These are phyloP conservation scores for Penicillium crystallinum DNA, from an alignment of 495 filamentous ascomycete species.

Conservation along the genomic window DNA sequence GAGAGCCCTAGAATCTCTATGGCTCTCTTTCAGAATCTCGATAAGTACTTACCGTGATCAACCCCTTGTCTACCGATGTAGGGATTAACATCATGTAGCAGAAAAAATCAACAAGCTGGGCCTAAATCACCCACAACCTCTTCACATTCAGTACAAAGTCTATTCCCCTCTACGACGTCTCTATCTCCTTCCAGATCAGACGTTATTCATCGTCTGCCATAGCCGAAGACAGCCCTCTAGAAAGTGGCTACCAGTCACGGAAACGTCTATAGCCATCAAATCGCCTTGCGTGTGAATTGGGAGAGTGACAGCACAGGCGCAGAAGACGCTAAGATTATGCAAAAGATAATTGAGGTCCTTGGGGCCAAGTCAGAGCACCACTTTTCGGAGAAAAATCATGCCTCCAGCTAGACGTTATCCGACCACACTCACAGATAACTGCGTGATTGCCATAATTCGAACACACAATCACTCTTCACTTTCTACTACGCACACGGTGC, in stretches of 20 bases:
- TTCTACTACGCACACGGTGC: neutral
- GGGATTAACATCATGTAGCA: neutral
- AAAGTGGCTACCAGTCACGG: neutral
- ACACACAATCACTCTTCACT: neutral
- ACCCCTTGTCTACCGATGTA: neutral
- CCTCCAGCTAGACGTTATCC: neutral
- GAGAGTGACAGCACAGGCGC: neutral
- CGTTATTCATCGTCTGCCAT: neutral
- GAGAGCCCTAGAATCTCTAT: too few species aligned
- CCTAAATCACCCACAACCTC: neutral
- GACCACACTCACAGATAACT: neutral
- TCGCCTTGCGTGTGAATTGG: neutral
- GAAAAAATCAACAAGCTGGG: neutral
- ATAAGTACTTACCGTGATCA: neutral
- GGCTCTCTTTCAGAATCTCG: neutral
- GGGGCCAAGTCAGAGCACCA: too few species aligned
- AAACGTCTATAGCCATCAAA: neutral
- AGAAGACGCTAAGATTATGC: too few species aligned
- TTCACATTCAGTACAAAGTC: neutral
- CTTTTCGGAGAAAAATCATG: neutral
- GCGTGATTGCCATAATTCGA: neutral
- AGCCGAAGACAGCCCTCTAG: neutral
- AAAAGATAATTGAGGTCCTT: too few species aligned
- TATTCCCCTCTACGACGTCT: neutral
- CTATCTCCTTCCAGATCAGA: neutral